phyloP scores from a whole-genome alignment of 306 rosid species.

The Malus domestica region ASM211411v1 NC_041792.1:25997907-25998406 shows the following conservation, averaged over 20 bases:
- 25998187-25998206: constrained; percentile 8
- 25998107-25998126: constrained; percentile 18
- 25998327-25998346: background rate
- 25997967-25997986: constrained; percentile 22
- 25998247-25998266: background rate
- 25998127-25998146: constrained; percentile 13
- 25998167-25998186: background rate
- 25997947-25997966: constrained; percentile 3
- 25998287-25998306: background rate
- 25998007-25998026: constrained; percentile 1
- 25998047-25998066: constrained; percentile 18
- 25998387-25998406: background rate
- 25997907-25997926: background rate
- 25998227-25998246: background rate
- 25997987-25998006: constrained; percentile 12
- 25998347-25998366: background rate
- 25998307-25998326: no score
- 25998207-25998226: background rate
- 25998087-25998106: constrained; percentile 21
- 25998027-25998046: constrained; percentile 14
- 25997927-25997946: background rate
- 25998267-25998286: background rate
- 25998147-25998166: background rate
- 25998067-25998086: constrained; percentile 19
- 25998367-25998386: background rate